Base-by-base conservation (phyloP, 208 protist genomes). In the Trypanosoma grayi region DNA sequence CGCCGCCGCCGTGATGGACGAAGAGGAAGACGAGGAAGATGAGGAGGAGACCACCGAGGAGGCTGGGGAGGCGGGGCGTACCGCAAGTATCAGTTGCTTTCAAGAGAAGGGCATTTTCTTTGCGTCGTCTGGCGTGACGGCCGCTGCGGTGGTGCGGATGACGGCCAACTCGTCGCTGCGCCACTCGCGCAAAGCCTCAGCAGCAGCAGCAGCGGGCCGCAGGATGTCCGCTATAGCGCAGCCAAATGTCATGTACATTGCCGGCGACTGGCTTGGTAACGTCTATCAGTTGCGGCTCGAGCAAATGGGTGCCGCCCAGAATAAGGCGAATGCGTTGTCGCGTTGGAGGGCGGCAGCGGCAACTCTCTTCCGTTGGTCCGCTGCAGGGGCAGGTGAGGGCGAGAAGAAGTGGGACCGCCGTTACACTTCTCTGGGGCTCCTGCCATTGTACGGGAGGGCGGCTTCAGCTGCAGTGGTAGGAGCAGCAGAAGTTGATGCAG, bases 261-360 rank as follows among this genome's bases (percentile, higher is more conserved):
- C 65, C 5, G 86, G 86, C 0, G 86, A 93, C 47, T 65, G 33
- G 14, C 70, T 93, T 16, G 86, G 86, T 20, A 88, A 90, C 58
- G 56, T 93, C 2, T 90, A 90, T 57, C 82, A 88, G 66, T 64
- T 93, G 36, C 66, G 55, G 34, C 69, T 89, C 8, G 46, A 80
- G 14, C 18, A 34, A 25, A 51, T 34, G 13, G 34, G 16, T 22
- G 59, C n/a, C 24, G 43, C 62, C 20, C 37, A 31, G 22, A 27
- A 47, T 16, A 39, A 40, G 7, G 20, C 11, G 6, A 25, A 55
- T 22, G 9, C 10, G n/a, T n/a, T n/a, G n/a, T n/a, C n/a, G n/a
- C n/a, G n/a, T n/a, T n/a, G n/a, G n/a, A n/a, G n/a, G n/a, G n/a
- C n/a, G n/a, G n/a, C n/a, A n/a, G n/a, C n/a, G n/a, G n/a, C n/a